Percentiles rank a stretch among this genome's conserved stretches.
Conservation (phyloP, 768 basidiomycete genomes). For the Leccinum obscurum region DNA sequence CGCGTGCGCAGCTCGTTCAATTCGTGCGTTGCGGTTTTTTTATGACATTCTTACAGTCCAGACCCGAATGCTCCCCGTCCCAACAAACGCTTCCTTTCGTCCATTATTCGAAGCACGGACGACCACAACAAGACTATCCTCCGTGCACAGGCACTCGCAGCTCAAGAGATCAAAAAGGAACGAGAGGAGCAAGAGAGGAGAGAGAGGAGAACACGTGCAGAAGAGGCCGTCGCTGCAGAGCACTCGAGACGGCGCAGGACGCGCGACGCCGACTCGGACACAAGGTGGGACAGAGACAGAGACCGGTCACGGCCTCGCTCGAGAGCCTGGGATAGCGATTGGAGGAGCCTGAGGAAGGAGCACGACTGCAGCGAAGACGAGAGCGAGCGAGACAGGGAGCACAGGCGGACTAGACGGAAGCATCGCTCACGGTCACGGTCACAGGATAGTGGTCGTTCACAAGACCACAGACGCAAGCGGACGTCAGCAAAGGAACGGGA, state of each 20-base stretch:
- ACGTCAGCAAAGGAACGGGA: slow-evolving; percentile 17
- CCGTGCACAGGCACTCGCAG: slow-evolving; percentile 68
- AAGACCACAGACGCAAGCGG: slow-evolving; percentile 23
- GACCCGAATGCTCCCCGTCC: slow-evolving; percentile 76
- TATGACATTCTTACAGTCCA: slow-evolving; percentile 38
- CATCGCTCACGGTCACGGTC: slow-evolving; percentile 35
- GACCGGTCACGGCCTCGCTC: slow-evolving; percentile 48
- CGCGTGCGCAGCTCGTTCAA: slow-evolving; percentile 40
- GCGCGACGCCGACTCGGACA: slow-evolving; percentile 34
- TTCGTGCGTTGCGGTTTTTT: background rate
- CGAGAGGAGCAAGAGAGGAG: slow-evolving; percentile 63
- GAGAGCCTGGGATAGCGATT: slow-evolving; percentile 41
- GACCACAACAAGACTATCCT: slow-evolving; percentile 91
- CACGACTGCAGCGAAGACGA: slow-evolving; percentile 42
- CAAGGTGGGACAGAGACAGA: slow-evolving; percentile 40
- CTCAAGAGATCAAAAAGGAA: slow-evolving; percentile 69
- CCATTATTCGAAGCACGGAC: slow-evolving; percentile 91
- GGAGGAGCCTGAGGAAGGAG: slow-evolving; percentile 45
- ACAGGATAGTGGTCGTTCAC: slow-evolving; percentile 15
- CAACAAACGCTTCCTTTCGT: slow-evolving; percentile 79
- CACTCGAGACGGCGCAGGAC: slow-evolving; percentile 43
- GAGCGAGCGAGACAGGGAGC: slow-evolving; percentile 17
- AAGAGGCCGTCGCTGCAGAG: slow-evolving; percentile 75
- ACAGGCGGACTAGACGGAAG: slow-evolving; percentile 23
- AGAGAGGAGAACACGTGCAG: slow-evolving; percentile 64